Evolutionary conservation across 768 basidiomycete genomes (phyloP).

Genomic region (Podaxis sp.): DNA sequence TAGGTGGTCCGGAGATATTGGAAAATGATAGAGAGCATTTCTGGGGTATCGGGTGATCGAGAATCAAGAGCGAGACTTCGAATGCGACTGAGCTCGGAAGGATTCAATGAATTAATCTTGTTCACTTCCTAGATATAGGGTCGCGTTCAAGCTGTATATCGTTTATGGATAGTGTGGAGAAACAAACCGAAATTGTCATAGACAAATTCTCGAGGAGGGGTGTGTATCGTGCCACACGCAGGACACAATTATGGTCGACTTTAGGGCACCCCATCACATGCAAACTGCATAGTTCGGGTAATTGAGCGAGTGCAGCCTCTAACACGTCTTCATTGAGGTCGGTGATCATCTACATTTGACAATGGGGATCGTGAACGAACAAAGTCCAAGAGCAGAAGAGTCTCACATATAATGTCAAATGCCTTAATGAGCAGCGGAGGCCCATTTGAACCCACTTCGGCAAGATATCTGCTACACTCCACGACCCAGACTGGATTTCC

Average conservation of each 20-base stretch:
- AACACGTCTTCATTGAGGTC: conserved; percentile 56
- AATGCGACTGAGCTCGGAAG: conserved; percentile 39
- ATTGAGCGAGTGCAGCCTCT: conserved; percentile 42
- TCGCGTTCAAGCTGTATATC: conserved; percentile 3
- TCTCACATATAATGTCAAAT: conserved; percentile 61
- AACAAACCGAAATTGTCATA: conserved; percentile 56
- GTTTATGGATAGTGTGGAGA: background rate
- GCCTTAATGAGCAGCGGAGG: conserved; percentile 16
- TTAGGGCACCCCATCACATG: conserved; percentile 63
- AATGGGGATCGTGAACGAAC: background rate
- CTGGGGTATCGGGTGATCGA: conserved; percentile 34
- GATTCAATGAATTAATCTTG: conserved; percentile 29
- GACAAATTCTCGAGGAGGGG: conserved; percentile 62
- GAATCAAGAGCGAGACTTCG: conserved; percentile 55
- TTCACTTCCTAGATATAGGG: conserved; percentile 23
- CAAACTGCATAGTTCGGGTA: conserved; percentile 55
- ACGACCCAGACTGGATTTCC: conserved; percentile 58
- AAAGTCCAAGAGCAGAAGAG: background rate
- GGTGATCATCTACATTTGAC: conserved; percentile 47
- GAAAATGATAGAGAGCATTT: conserved; percentile 31
- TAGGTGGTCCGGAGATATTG: conserved; percentile 30
- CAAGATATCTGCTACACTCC: conserved; percentile 58
- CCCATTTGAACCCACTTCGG: conserved; percentile 62
- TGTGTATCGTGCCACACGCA: conserved; percentile 45
- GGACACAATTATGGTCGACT: conserved; percentile 49